Evolutionary conservation across 345 rosid species (phyloP).

Genomic region (Eucalyptus lansdowneana): DNA sequence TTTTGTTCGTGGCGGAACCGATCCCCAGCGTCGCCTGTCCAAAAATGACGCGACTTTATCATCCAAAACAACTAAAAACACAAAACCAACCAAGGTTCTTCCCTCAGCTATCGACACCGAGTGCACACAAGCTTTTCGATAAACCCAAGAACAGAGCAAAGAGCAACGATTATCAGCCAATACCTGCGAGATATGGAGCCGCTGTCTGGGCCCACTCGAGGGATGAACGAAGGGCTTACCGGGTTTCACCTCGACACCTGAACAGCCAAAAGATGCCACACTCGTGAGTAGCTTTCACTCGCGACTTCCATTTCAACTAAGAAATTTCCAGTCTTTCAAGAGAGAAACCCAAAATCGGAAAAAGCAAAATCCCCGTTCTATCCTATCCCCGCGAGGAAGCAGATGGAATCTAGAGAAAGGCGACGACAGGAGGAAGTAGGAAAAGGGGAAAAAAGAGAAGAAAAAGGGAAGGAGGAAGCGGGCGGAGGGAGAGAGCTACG

Average conservation of each 20-base stretch:
- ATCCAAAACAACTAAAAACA: neutral
- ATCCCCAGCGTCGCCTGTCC: slow-evolving; percentile 58
- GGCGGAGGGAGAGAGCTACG: neutral
- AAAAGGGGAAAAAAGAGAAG: neutral
- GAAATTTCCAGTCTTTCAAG: neutral
- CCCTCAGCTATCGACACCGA: too few species aligned
- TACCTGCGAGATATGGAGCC: slow-evolving; percentile 73
- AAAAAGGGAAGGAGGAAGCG: neutral
- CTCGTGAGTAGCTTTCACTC: neutral
- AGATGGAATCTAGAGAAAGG: neutral
- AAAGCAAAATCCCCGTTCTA: neutral
- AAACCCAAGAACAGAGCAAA: neutral
- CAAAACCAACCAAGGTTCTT: neutral
- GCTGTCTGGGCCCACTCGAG: slow-evolving; percentile 3
- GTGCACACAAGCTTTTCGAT: too few species aligned
- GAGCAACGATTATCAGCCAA: neutral
- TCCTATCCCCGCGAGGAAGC: neutral
- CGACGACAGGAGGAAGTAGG: neutral
- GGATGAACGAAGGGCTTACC: slow-evolving; percentile 40
- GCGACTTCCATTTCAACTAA: neutral
- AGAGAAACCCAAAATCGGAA: neutral
- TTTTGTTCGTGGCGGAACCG: slow-evolving; percentile 16
- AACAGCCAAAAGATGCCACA: neutral
- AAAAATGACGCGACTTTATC: neutral
- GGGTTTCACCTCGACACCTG: slow-evolving; percentile 64